These are phyloP conservation scores for Raffaelea albimanens DNA, from an alignment of 2,329 filamentous ascomycete species.

Conservation along the genomic window DNA sequence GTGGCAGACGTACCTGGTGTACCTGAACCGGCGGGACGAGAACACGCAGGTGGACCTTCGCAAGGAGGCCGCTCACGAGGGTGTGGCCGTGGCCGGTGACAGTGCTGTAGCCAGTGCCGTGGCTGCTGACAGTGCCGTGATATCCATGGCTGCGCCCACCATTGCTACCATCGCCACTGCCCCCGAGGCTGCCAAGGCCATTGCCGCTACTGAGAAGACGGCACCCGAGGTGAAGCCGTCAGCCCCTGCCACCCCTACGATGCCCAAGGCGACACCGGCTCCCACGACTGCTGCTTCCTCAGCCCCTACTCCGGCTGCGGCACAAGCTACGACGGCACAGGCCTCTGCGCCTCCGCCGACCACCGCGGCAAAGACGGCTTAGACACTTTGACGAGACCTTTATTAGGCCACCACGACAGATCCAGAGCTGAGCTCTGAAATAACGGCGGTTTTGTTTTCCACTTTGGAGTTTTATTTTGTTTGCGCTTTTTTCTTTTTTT, in stretches of 20 bases:
- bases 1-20: slow-evolving; percentile 87
- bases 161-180: background rate
- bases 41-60: slow-evolving; percentile 31
- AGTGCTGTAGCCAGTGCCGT: background rate
- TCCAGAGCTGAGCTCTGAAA: too few species aligned
- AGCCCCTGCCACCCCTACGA: background rate
- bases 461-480: too few species aligned
- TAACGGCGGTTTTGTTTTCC: too few species aligned
- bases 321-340: background rate
- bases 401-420: too few species aligned
- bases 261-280: background rate
- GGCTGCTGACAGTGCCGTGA: background rate
- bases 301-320: background rate
- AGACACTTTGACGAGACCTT: too few species aligned
- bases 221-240: background rate
- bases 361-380: too few species aligned
- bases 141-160: background rate
- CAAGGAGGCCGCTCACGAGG: background rate
- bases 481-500: too few species aligned
- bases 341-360: too few species aligned
- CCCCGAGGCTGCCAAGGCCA: background rate
- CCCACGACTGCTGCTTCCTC: background rate
- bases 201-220: background rate
- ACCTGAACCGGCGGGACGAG: slow-evolving; percentile 67
- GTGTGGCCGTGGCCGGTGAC: background rate